Evolutionary conservation across 1,139 yeast species (phyloP), one percentile per base, ranked within the genome.

Genomic region (Pichia sp.): DNA sequence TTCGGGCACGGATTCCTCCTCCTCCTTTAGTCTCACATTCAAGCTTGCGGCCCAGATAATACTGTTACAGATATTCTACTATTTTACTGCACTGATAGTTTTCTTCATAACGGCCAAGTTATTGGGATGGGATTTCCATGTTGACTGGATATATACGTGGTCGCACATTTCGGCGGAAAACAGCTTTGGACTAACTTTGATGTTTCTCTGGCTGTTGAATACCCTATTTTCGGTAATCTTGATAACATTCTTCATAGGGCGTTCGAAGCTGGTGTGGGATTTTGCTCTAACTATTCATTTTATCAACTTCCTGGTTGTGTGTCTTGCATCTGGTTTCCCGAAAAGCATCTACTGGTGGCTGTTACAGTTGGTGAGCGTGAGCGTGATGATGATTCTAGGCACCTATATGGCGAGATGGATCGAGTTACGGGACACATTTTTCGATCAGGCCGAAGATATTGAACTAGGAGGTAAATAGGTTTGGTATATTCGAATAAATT

Each of bases 241-340:
- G 64, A 84, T 93, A 65, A 89, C 96, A 0, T 73, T 91, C 4
- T 84, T 92, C 27, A 96, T 93, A 17, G 97, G 98, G 0, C 75
- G 98, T 58, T 87, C 96, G 45, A 93, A 92, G 69, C 74, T 93
- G 56, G 98, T 97, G 0, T 87, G 97, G 87, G 99, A 93, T 70
- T 93, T 92, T 73, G 97, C 96, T 12, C 67, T 93, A 38, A 92
- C 99, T 0, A 74, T 93, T 16, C 97, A 93, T 69, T 83, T 88
- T 17, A 80, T 93, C 53, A 87, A 92, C 70, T 71, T 92, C 43
- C 55, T 84, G 3, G 83, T 89, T 6, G 89, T 84, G 0, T 84
- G 91, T 84, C 59, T 79, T 1, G 84, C 81, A 60, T 80, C 84
- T 1, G 74, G 76, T 45, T 79, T 92, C 60, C 98, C 98, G 0